Evolutionary conservation across 1,284 basidiomycete species (phyloP).

Genomic region (Sporisorium reilianum): DNA sequence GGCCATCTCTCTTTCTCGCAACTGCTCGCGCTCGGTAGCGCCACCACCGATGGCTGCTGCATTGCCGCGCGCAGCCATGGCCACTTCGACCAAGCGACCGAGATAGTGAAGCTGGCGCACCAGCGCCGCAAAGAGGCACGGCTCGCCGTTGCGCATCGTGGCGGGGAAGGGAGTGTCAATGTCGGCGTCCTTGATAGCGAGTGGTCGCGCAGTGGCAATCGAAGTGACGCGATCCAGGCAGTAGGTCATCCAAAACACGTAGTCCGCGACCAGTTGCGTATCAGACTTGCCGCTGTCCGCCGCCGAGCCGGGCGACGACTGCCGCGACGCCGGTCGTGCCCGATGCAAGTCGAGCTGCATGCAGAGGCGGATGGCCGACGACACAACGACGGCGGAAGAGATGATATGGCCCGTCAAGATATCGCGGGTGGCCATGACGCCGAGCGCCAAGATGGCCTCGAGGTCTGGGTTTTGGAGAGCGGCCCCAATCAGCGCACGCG

Average conservation of each 20-base stretch:
- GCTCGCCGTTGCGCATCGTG: conserved; percentile 31
- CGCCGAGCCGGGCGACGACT: conserved; percentile 10
- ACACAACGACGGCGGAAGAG: conserved; percentile 33
- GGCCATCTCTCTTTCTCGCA: conserved; percentile 23
- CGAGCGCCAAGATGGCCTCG: conserved; percentile 38
- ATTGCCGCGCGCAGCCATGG: not conserved
- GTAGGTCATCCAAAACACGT: conserved; percentile 44
- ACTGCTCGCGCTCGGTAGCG: conserved; percentile 5
- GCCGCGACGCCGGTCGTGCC: conserved; percentile 10
- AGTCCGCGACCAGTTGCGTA: conserved; percentile 9
- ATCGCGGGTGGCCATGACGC: conserved; percentile 40
- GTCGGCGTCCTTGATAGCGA: conserved; percentile 43
- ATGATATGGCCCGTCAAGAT: conserved; percentile 32
- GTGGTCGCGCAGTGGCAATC: conserved; percentile 30
- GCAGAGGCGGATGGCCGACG: conserved; percentile 35
- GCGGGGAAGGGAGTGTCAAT: conserved; percentile 36
- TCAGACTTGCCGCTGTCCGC: not conserved
- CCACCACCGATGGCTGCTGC: not conserved
- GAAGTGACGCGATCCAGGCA: conserved; percentile 46
- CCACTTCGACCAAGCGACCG: conserved; percentile 28
- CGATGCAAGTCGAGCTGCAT: conserved; percentile 45
- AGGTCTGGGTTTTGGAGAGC: conserved; percentile 31
- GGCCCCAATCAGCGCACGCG: conserved; percentile 36
- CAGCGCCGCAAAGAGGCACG: conserved; percentile 46
- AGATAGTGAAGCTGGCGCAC: conserved; percentile 44